phyloP scores from a whole-genome alignment of 2,329 filamentous ascomycete genomes.

The Aspergillus clavatus region DNA sequence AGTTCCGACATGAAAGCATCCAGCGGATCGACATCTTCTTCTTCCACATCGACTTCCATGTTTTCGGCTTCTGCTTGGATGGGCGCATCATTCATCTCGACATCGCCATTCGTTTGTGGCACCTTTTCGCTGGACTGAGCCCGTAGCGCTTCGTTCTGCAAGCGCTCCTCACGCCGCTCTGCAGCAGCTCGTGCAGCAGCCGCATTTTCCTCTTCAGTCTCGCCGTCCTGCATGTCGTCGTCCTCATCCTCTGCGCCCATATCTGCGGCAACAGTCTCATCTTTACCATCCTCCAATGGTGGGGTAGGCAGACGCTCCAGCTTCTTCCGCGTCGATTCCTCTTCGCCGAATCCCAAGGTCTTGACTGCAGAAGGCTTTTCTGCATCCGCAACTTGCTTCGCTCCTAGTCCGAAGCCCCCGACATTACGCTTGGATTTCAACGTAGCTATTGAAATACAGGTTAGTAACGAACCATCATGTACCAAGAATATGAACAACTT shows the following conservation, averaged over 20 bases:
- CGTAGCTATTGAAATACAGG: constrained; percentile 41
- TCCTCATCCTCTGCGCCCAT: constrained; percentile 62
- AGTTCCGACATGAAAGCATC: constrained; percentile 93
- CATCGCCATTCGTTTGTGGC: constrained; percentile 48
- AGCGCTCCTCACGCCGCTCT: constrained; percentile 71
- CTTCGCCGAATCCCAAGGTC: constrained; percentile 80
- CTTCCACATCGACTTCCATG: constrained; percentile 34
- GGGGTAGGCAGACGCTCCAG: constrained; percentile 83
- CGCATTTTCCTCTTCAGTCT: constrained; percentile 80
- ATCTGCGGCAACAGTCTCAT: constrained; percentile 50
- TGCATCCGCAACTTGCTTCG: constrained; percentile 59
- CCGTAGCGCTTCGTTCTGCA: constrained; percentile 43
- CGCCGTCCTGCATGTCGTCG: constrained; percentile 71
- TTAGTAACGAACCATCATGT: constrained; percentile 1
- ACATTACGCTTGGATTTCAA: constrained; percentile 67
- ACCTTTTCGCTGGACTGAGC: constrained; percentile 30
- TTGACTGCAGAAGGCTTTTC: constrained; percentile 66
- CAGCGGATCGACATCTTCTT: constrained; percentile 75
- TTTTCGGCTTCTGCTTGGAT: constrained; percentile 32
- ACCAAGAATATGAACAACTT: constrained; percentile 15
- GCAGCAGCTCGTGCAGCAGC: constrained; percentile 80
- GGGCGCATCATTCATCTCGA: constrained; percentile 40
- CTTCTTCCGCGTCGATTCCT: constrained; percentile 80
- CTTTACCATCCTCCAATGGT: constrained; percentile 59
- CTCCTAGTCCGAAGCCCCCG: constrained; percentile 74